Conservation (phyloP, 306 rosid genomes). For the Quercus variabilis region DNA sequence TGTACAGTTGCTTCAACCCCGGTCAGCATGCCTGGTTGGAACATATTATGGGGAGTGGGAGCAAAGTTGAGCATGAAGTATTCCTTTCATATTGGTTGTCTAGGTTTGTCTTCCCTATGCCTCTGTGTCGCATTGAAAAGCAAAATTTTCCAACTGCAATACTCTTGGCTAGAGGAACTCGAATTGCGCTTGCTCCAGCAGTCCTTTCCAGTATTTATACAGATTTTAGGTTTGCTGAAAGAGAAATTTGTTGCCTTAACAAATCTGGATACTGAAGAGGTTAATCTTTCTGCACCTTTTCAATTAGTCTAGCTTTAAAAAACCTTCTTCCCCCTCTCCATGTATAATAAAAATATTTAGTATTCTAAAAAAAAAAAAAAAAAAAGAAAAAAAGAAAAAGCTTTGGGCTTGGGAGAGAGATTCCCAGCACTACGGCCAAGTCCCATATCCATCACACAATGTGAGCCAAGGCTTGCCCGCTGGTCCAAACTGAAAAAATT, state of each 20-base stretch:
- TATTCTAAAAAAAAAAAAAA: too few species aligned
- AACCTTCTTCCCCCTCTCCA: too few species aligned
- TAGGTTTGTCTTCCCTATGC: neutral
- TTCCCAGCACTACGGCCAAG: slow-evolving; percentile 21
- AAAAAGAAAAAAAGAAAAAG: too few species aligned
- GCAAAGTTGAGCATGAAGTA: neutral
- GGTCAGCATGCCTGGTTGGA: neutral
- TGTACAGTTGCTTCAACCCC: too few species aligned
- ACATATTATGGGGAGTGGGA: neutral
- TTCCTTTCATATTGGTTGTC: neutral
- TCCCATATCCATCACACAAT: neutral
- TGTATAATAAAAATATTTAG: too few species aligned
- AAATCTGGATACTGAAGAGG: neutral
- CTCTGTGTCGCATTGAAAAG: neutral
- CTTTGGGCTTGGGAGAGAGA: slow-evolving; percentile 61
- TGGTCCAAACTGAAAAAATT: slow-evolving; percentile 3
- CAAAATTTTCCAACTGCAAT: neutral
- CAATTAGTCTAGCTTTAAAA: slow-evolving; percentile 35
- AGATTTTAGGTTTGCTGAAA: slow-evolving; percentile 5
- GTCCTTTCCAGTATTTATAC: slow-evolving; percentile 11
- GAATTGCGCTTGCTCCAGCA: slow-evolving; percentile 7
- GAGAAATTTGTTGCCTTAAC: neutral
- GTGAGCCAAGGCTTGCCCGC: slow-evolving; percentile 18
- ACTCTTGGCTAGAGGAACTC: slow-evolving; percentile 11
- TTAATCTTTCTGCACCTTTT: slow-evolving; percentile 31